phyloP scores from a whole-genome alignment of 164 flowering plant species.

The Aristolochia contorta region DNA sequence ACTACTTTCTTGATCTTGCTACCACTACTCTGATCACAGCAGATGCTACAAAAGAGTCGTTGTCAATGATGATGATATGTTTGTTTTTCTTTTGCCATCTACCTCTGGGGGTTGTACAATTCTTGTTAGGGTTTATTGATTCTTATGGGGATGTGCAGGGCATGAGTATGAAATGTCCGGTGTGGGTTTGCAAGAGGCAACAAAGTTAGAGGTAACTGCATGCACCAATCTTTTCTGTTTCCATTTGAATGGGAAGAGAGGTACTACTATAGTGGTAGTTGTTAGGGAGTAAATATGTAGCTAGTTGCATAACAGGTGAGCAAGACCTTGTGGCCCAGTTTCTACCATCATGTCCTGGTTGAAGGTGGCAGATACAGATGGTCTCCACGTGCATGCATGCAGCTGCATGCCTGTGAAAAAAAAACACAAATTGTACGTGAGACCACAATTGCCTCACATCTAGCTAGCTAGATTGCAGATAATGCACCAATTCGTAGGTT shows the following conservation, averaged over 20 bases:
- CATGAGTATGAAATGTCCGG: background rate
- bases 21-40: too few species aligned
- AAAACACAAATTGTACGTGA: background rate
- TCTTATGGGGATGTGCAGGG: slow-evolving; percentile 10
- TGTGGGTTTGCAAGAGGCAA: slow-evolving; percentile 6
- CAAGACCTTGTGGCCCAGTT: slow-evolving; percentile 17
- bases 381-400: slow-evolving; percentile 12
- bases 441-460: background rate
- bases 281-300: slow-evolving; percentile 8
- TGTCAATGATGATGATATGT: slow-evolving; percentile 1
- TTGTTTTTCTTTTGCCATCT: background rate
- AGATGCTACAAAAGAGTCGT: slow-evolving; percentile 4
- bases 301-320: slow-evolving; percentile 1
- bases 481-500: background rate
- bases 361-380: slow-evolving; percentile 15
- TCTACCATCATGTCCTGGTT: slow-evolving; percentile 15
- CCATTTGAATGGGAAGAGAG: background rate
- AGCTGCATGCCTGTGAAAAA: background rate
- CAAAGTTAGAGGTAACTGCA: slow-evolving; percentile 7
- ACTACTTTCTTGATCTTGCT: background rate
- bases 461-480: background rate
- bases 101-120: background rate
- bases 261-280: slow-evolving; percentile 2
- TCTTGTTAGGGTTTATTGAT: background rate
- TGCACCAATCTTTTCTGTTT: slow-evolving; percentile 5